phyloP scores from a whole-genome alignment of 2,329 filamentous ascomycete species.

The Penicillium sp. region DNA sequence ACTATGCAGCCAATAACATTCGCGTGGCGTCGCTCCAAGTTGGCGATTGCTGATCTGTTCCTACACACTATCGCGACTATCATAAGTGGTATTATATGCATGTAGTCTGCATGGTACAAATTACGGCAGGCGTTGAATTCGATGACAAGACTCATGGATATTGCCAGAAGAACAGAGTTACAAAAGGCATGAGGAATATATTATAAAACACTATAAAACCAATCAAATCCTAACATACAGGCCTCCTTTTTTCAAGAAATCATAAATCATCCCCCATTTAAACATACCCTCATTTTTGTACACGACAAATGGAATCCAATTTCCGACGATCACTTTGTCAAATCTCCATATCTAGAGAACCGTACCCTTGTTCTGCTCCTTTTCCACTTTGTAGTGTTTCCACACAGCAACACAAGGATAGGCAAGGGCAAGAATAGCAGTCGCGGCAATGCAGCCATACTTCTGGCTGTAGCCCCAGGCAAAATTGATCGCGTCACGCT shows the following conservation, averaged over 20 bases:
- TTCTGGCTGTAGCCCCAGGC: slow-evolving; percentile 37
- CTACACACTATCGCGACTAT: background rate
- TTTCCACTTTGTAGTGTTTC: slow-evolving; percentile 31
- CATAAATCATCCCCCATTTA: background rate
- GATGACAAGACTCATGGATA: background rate
- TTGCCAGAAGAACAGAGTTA: background rate
- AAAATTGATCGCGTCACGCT: slow-evolving; percentile 36
- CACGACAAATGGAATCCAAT: background rate
- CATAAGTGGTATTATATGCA: too few relatives aligned
- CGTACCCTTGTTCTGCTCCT: slow-evolving; percentile 32
- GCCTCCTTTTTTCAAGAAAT: background rate
- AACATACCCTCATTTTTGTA: background rate
- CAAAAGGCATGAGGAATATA: background rate
- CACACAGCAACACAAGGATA: slow-evolving; percentile 28
- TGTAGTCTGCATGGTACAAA: too few relatives aligned
- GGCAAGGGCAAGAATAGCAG: slow-evolving; percentile 24
- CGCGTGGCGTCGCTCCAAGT: background rate
- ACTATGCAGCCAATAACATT: background rate
- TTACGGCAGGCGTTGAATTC: too few relatives aligned
- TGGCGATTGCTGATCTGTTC: background rate
- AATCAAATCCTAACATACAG: background rate
- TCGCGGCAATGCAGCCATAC: slow-evolving; percentile 29
- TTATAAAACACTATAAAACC: background rate
- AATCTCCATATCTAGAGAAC: background rate
- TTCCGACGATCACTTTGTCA: background rate